Conservation (phyloP, 2,329 filamentous ascomycete genomes). For the Microsporum canis region DNA sequence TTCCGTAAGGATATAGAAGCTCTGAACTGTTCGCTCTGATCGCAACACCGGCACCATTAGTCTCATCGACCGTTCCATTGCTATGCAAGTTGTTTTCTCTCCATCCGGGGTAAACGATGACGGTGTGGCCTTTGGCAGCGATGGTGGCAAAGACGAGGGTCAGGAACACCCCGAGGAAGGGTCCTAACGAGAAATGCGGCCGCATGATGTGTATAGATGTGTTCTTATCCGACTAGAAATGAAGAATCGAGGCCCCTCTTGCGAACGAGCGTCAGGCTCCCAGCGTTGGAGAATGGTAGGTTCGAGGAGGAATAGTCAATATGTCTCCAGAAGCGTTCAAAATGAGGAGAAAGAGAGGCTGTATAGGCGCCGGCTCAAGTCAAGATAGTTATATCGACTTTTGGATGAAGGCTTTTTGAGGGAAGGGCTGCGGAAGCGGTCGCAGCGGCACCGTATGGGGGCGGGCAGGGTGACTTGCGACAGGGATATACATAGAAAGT, state of each 20-base stretch:
- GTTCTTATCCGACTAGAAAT: background rate
- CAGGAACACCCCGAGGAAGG: conserved; percentile 21
- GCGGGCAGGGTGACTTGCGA: background rate
- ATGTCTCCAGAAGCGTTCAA: background rate
- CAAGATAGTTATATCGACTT: background rate
- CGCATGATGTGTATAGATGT: conserved; percentile 19
- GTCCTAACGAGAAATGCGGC: conserved; percentile 19
- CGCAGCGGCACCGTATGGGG: background rate
- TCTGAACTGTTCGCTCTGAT: conserved; percentile 35
- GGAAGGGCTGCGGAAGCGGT: background rate
- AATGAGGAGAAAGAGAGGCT: background rate
- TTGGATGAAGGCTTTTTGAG: background rate
- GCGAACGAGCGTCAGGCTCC: too few species aligned
- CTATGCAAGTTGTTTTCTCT: conserved; percentile 75
- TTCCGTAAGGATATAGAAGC: conserved; percentile 62
- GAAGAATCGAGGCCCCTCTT: too few species aligned
- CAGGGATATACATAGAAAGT: background rate
- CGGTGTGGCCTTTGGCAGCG: conserved; percentile 49
- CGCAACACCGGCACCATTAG: conserved; percentile 37
- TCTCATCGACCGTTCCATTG: conserved; percentile 48
- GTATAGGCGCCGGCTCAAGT: background rate
- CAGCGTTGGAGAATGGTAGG: too few species aligned
- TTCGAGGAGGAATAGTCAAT: too few species aligned
- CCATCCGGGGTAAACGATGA: conserved; percentile 79
- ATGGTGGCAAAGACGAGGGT: conserved; percentile 28